Percentiles rank a stretch among this genome's conserved stretches.
phyloP scores from a whole-genome alignment of 176 grass and related monocot species.

The Poa pratensis region DNA sequence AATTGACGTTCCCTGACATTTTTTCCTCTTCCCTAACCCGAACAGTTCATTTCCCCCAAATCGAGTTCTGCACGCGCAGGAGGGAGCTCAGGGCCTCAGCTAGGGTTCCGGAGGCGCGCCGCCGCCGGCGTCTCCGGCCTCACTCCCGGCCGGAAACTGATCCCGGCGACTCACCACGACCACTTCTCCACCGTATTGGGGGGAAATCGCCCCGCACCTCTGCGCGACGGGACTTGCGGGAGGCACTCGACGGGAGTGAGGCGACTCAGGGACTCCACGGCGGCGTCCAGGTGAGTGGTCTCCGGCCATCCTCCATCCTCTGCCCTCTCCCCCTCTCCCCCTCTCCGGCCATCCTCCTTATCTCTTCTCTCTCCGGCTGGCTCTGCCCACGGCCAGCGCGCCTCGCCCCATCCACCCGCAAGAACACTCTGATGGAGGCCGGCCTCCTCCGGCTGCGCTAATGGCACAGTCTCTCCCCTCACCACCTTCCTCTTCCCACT shows the following conservation, averaged over 20 bases:
- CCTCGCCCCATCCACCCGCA: not conserved
- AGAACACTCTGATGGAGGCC: not conserved
- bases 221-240: not conserved
- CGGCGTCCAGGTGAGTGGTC: conserved; percentile 1
- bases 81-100: conserved; percentile 14
- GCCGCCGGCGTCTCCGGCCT: conserved; percentile 1
- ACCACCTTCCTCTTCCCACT: no score
- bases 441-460: no score
- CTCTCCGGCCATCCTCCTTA: no score
- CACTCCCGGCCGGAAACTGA: not conserved
- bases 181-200: not conserved
- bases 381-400: not conserved
- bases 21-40: not conserved
- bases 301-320: not conserved
- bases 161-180: not conserved
- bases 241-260: not conserved
- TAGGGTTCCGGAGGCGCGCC: conserved; percentile 8
- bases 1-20: not conserved
- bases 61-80: conserved; percentile 5
- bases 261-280: not conserved
- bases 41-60: conserved; percentile 16
- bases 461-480: no score
- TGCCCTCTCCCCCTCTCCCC: not conserved
- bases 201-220: not conserved
- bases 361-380: not conserved